Evolutionary conservation across 352 stramenopile genomes (phyloP).

Genomic region (Aphanomyces euteiches): DNA sequence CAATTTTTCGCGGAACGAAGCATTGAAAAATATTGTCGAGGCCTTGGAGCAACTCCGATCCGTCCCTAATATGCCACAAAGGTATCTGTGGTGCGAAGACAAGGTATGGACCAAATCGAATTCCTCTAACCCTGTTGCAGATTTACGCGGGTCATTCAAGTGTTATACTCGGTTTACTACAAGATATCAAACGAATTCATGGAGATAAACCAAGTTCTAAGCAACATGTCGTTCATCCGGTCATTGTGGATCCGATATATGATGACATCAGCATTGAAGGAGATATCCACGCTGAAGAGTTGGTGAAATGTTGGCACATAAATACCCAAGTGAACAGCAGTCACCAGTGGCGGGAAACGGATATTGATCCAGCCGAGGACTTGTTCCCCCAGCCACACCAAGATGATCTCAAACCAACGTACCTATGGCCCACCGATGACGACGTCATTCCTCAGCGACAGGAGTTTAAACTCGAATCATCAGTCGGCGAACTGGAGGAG

Average conservation of each 20-base stretch:
- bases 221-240: neutral
- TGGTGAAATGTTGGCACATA: conserved; percentile 5
- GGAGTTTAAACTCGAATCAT: neutral
- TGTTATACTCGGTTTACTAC: conserved; percentile 6
- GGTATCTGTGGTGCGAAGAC: conserved; percentile 20
- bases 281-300: neutral
- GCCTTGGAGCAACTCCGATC: conserved; percentile 1
- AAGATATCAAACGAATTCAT: conserved; percentile 9
- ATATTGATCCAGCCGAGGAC: conserved; percentile 16
- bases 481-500: neutral
- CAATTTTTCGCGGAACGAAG: neutral
- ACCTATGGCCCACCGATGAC: neutral
- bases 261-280: conserved; percentile 2
- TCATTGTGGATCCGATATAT: neutral
- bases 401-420: neutral
- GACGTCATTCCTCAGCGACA: conserved; percentile 1
- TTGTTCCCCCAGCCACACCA: neutral
- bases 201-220: neutral
- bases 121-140: neutral
- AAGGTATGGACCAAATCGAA: conserved; percentile 1
- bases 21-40: neutral
- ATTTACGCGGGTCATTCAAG: neutral
- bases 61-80: neutral
- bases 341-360: conserved; percentile 18
- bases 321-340: neutral